Evolutionary conservation across 768 basidiomycete species (phyloP), one percentile per base, ranked within the genome.

Genomic region (Boletellus emodensis): DNA sequence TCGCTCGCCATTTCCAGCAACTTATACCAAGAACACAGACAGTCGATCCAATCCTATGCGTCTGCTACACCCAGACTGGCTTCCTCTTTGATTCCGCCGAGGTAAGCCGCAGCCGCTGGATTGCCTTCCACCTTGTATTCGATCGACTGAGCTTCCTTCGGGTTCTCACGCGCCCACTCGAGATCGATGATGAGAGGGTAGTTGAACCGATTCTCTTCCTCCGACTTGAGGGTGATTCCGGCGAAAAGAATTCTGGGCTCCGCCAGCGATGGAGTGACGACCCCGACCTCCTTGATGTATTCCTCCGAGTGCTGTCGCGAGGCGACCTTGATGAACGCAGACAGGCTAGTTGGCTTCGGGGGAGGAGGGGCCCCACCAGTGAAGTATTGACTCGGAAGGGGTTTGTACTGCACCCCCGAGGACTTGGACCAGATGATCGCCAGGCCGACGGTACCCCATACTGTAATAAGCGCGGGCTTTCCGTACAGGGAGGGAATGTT

Each of bases 401-500:
- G 58, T 4, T 18, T 33, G 22, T 52, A 59, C 18, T 44, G 8
- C 7, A n/a, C 40, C 2, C 48, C 42, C 9, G 58, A 50, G 1
- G 2, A 11, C 7, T 32, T 15, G 12, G 47, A n/a, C 28, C 6
- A 39, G 8, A 35, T 1, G 4, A n/a, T 24, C 1, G 38, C 13
- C 6, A 37, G 2, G 15, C 28, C 1, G 5, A 32, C 12, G 33
- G 26, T 6, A 5, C 17, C 13, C 12, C 1, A 2, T 3, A 54
- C 41, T 2, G 26, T 0, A 10, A 10, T 14, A 14, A 52, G 0
- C 1, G n/a, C 18, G 5, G 59, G 59, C 8, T 1, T 0, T 33
- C 55, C 55, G 34, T 51, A 61, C 26, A 61, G 47, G 11, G 41
- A 1, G 6, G 55, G 55, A 2, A 60, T 51, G 24, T 58, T 61